phyloP scores from a whole-genome alignment of 495 filamentous ascomycete genomes.

The Aspergillus indologenus region DNA sequence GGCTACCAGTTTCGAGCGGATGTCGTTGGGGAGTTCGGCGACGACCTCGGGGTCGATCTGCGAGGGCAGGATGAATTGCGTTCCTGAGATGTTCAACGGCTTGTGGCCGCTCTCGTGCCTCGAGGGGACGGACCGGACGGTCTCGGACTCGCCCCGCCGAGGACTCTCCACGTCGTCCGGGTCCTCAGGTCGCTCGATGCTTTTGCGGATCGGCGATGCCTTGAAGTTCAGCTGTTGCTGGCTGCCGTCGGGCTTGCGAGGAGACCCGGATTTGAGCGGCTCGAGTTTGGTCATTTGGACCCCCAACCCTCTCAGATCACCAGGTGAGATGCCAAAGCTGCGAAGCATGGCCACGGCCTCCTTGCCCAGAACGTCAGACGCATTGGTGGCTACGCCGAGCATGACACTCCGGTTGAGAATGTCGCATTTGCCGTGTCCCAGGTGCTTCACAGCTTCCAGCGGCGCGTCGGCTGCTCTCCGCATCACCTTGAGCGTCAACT shows the following conservation, averaged over 20 bases:
- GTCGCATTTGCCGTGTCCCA: slow-evolving; percentile 95
- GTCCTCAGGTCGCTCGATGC: slow-evolving; percentile 32
- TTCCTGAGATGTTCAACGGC: slow-evolving; percentile 73
- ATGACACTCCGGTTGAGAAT: slow-evolving; percentile 80
- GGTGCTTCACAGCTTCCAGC: slow-evolving; percentile 86
- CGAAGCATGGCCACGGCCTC: slow-evolving; percentile 80
- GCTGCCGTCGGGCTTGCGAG: slow-evolving; percentile 49
- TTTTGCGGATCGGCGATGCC: slow-evolving; percentile 35
- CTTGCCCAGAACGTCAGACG: slow-evolving; percentile 63
- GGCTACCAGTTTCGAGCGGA: slow-evolving; percentile 66
- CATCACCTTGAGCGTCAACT: slow-evolving; percentile 93
- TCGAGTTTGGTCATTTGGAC: slow-evolving; percentile 92
- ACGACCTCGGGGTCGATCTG: slow-evolving; percentile 73
- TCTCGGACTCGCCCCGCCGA: slow-evolving; percentile 56
- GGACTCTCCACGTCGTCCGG: slow-evolving; percentile 64
- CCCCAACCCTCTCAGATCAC: slow-evolving; percentile 85
- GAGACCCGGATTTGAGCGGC: slow-evolving; percentile 54
- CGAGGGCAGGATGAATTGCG: slow-evolving; percentile 83
- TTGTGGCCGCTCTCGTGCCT: slow-evolving; percentile 58
- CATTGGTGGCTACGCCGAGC: slow-evolving; percentile 80
- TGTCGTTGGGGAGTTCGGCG: slow-evolving; percentile 74
- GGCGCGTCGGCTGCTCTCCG: slow-evolving; percentile 80
- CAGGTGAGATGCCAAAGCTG: slow-evolving; percentile 79
- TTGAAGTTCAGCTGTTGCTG: slow-evolving; percentile 64
- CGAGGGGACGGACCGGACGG: slow-evolving; percentile 35